Evolutionary conservation across 768 basidiomycete genomes (phyloP), one percentile per base, ranked within the genome.

Genomic region (Mycena latifolia): DNA sequence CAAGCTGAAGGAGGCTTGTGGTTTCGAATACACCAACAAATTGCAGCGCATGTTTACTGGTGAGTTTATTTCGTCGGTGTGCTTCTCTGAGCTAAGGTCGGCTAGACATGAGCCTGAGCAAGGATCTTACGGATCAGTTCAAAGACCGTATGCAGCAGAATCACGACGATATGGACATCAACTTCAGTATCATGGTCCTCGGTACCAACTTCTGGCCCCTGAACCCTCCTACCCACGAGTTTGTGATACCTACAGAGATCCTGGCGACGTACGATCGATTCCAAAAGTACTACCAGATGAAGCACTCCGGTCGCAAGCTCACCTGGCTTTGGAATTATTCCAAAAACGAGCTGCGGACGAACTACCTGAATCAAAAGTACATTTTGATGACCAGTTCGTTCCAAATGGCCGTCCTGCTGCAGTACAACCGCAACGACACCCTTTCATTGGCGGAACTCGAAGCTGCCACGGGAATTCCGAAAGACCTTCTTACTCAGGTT

Each of bases 271-370:
- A 96, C 76, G 92, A 96, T 63, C 89, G 94, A 47, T 99, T 99
- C 85, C 88, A 90, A 67, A 89, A 90, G 65, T 99, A 95, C 82
- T 98, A 99, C 77, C 92, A 94, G 74, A 89, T 89, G 75, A 95
- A 96, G 77, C 95, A 97, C 77, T 93, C 92, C 3, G 97, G 96
- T 17, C 92, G 97, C 65, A 97, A 97, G 75, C 86, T 99, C 46
- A 96, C 94, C 0, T 99, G 97, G 97, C 81, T 99, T 12, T 99
- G 98, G 98, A 97, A 98, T 74, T 94, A 96, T 77, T 95, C 91
- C 60, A 97, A 97, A 83, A 96, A 96, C 80, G 98, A 99, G 76
- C 86, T 99, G 8, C 89, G 92, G 61, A 96, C 96, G 69, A 96
- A 93, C 74, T 95, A 98, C 79, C 84, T 94, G 58, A 91, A 90